phyloP scores from a whole-genome alignment of 2,329 filamentous ascomycete genomes.

The Reticulascus tulasneorum region DNA sequence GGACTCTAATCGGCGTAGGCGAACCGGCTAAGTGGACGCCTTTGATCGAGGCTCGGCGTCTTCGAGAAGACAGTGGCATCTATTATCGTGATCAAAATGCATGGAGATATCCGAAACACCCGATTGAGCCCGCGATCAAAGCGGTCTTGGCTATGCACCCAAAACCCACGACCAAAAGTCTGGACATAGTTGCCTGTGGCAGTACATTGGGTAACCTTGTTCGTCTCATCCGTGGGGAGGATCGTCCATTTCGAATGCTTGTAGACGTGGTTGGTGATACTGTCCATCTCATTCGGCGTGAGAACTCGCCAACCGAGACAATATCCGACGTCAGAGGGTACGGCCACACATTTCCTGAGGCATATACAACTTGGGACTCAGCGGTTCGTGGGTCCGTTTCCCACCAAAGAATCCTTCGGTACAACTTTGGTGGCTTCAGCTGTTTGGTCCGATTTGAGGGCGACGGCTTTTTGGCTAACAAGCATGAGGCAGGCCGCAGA shows the following conservation, averaged over 20 bases:
- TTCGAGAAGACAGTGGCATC: slow-evolving; percentile 40
- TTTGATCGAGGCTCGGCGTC: slow-evolving; percentile 21
- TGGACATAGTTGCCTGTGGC: slow-evolving; percentile 57
- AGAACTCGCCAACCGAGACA: slow-evolving; percentile 54
- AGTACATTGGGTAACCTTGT: slow-evolving; percentile 60
- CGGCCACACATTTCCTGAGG: slow-evolving; percentile 64
- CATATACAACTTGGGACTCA: slow-evolving; percentile 60
- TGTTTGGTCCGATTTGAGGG: slow-evolving; percentile 53
- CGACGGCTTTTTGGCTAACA: slow-evolving; percentile 48
- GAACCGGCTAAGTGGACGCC: slow-evolving; percentile 48
- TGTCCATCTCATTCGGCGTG: slow-evolving; percentile 60
- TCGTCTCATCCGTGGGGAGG: slow-evolving; percentile 44
- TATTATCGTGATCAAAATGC: slow-evolving; percentile 55
- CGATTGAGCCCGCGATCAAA: slow-evolving; percentile 44
- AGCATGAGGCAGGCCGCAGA: not conserved
- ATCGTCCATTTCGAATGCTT: slow-evolving; percentile 53
- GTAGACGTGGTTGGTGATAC: slow-evolving; percentile 52
- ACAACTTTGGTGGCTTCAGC: slow-evolving; percentile 49
- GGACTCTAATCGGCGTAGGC: slow-evolving; percentile 28
- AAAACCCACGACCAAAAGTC: slow-evolving; percentile 19
- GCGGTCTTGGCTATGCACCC: slow-evolving; percentile 31
- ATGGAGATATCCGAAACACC: slow-evolving; percentile 43
- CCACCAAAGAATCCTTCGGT: slow-evolving; percentile 59
- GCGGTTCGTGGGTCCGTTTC: slow-evolving; percentile 51
- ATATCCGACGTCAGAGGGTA: slow-evolving; percentile 55